A percentile compares a stretch with the other conserved stretches of the same genome.
Evolutionary conservation across 2,329 filamentous ascomycete genomes (phyloP).

Genomic region (Eutypella sp.): DNA sequence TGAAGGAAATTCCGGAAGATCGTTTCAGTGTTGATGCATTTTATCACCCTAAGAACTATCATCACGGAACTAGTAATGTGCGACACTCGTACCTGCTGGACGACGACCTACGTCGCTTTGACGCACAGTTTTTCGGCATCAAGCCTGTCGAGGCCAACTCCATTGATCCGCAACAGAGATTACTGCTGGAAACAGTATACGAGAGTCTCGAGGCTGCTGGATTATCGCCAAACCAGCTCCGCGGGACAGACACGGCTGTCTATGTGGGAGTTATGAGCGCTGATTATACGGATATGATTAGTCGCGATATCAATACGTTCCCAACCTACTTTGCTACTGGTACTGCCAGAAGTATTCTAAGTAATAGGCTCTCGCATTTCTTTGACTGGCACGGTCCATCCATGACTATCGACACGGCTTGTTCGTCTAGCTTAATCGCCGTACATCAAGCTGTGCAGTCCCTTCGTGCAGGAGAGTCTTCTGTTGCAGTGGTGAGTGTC

Average conservation of each 20-base stretch:
- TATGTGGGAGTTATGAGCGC: not conserved
- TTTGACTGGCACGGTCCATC: not conserved
- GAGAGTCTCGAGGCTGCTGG: not conserved
- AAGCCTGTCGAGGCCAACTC: not conserved
- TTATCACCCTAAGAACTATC: not conserved
- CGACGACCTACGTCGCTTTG: not conserved
- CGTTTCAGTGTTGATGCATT: not conserved
- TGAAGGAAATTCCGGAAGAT: not conserved
- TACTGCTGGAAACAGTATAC: not conserved
- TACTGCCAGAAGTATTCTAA: not conserved
- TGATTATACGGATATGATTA: not conserved
- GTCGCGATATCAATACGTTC: not conserved
- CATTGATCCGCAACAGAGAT: not conserved
- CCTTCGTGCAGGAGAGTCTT: not conserved
- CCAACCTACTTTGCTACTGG: not conserved
- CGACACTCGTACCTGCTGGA: not conserved
- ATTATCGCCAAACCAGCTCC: fast-evolving
- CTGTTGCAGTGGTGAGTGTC: not conserved
- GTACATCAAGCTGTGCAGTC: not conserved
- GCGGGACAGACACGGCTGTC: not conserved
- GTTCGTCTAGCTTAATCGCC: not conserved
- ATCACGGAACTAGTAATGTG: not conserved
- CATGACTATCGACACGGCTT: not conserved
- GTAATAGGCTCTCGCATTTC: not conserved
- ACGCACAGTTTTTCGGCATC: not conserved